Evolutionary conservation across 1,139 yeast species (phyloP), one percentile per base, ranked within the genome.

Genomic region (Nadsonia commutata): DNA sequence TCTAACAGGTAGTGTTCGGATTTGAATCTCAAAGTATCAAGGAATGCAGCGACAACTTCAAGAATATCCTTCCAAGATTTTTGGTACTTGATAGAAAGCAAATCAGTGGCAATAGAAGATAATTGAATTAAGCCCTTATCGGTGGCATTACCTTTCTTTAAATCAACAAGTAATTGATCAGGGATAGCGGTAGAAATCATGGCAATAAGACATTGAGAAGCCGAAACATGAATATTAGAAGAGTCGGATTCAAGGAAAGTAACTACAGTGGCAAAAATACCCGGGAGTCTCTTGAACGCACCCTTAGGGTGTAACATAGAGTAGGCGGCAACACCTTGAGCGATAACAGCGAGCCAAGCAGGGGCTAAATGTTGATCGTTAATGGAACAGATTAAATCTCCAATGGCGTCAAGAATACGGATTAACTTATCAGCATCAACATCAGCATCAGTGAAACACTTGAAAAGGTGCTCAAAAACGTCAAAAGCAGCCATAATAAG

Each of bases 331-430:
- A 82, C 68, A 40, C 93, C 95, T 56, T 85, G 86, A 6, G 96
- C 94, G 37, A 90, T 74, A 20, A 86, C 95, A 1, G 96, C 95
- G 42, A 86, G 72, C 98, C 98, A 90, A 8, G 95, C 75, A 17
- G 94, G 95, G 16, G 93, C 85, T 52, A 90, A 71, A 59, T 85
- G 88, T 38, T 80, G 69, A 56, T 90, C 98, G 52, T 80, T 81
- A 21, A 74, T 59, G 1, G 94, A 71, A 5, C 98, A 98, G 51
- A 78, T 79, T 56, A 88, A 69, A 48, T 82, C 84, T 53, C 84
- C 73, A 41, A 90, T 77, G 37, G 82, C 72, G 53, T 80, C 76
- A 48, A 86, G 66, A 16, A 84, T 79, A 45, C 67, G 72, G 20
- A 71, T 60, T 51, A 82, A 78, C 54, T 77, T 80, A 37, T 74